Conservation (phyloP, 2,329 filamentous ascomycete species). For the Ophiocordyceps camponoti-saundersi region DNA sequence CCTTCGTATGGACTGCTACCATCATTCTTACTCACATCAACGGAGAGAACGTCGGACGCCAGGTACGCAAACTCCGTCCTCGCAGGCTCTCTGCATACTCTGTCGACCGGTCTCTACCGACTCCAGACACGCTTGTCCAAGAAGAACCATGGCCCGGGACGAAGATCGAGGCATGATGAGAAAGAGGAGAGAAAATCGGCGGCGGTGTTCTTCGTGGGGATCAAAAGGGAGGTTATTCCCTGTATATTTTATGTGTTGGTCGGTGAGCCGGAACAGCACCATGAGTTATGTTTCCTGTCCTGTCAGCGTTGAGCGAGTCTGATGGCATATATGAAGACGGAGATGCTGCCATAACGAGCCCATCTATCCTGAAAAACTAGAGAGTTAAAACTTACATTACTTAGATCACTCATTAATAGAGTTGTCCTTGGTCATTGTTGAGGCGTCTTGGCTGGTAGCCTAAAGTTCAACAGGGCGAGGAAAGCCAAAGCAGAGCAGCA, state of each 20-base stretch:
- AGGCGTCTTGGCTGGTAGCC: not conserved
- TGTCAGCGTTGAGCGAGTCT: not conserved
- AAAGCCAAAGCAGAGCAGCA: not conserved
- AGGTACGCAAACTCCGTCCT: not conserved
- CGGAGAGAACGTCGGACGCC: conserved; percentile 1
- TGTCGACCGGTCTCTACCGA: not conserved
- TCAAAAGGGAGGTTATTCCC: not conserved
- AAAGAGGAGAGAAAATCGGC: no score
- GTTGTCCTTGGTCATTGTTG: not conserved
- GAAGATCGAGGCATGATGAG: not conserved
- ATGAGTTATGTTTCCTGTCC: no score
- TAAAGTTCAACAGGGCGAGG: not conserved
- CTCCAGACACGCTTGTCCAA: not conserved
- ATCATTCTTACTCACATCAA: conserved; percentile 16
- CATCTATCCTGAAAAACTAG: no score
- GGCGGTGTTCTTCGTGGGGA: no score
- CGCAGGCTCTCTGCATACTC: not conserved
- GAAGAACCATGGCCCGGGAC: not conserved
- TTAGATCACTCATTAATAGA: not conserved
- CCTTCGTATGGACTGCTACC: conserved; percentile 15
- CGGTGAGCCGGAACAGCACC: not conserved
- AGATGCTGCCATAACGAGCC: no score
- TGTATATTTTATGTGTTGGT: not conserved
- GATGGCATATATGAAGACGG: not conserved
- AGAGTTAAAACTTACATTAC: not conserved